Evolutionary conservation across 345 rosid species (phyloP), one percentile per base, ranked within the genome.

Genomic region (Diplotaxis tenuifolia): DNA sequence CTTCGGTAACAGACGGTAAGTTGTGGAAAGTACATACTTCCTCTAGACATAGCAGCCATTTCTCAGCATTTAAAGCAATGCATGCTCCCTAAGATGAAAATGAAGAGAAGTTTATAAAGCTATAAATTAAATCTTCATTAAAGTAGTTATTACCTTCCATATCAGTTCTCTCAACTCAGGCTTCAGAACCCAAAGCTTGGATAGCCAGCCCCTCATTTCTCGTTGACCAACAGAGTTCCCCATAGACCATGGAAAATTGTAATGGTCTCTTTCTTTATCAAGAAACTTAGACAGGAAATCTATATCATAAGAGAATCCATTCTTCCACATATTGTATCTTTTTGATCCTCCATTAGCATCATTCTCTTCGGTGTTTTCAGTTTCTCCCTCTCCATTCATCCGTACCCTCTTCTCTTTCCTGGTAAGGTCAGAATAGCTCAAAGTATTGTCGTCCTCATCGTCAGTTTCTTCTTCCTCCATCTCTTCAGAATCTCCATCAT

Each of bases 131-230:
- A 19, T 2, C n/a, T 59, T 38, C 16, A 63, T 22, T 12, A 65
- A 3, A 29, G 22, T 15, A 73, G 62, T 25, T 47, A 18, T 15
- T 72, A 94, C 98, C 98, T 94, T 94, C 98, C 98, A 94, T 74
- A 88, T 70, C 21, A 89, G 85, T 21, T 82, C 84, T 81, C 98
- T 84, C 84, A 87, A 80, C 81, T 67, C 95, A 21, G 97, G 95
- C 72, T 88, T 94, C 36, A 78, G 67, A 71, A 78, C 68, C 98
- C 98, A 94, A 70, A 94, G 97, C 80, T 81, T 89, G 62, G 71
- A 84, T 73, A 94, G 71, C 98, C 98, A 94, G 21, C 82, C 89
- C 71, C 98, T 89, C 97, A 94, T 86, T 84, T 94, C 97, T 76
- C 98, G 86, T 57, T 87, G 97, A 65, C 97, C 98, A 14, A 91